Evolutionary conservation across 495 filamentous ascomycete species (phyloP), one percentile per base, ranked within the genome.

Genomic region (Penicillium coffeae): DNA sequence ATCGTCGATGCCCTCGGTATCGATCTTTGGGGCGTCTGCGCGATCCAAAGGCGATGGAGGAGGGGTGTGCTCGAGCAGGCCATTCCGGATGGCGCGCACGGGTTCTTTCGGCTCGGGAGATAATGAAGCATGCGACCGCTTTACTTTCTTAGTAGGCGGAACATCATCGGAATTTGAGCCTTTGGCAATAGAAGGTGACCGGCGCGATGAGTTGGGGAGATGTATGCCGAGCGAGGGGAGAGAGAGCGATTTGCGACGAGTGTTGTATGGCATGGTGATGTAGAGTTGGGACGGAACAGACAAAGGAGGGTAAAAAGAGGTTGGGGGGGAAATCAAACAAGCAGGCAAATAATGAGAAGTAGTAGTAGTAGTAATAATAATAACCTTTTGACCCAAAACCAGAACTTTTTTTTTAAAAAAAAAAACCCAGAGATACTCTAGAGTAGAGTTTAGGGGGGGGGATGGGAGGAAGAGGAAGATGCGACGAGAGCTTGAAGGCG

Each of bases 161-260:
- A 77, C 64, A 55, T 77, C 71, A 45, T 71, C 73, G 34, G 75
- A 61, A 50, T 80, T 73, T 8, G 62, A 32, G 42, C 72, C 64
- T 70, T 81, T 83, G 45, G 73, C 69, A 30, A 71, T 56, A 39
- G 86, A 81, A 54, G 86, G 81, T 58, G 81, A 82, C 65, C 83
- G 82, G 68, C 89, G 81, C 47, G 84, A 82, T 49, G 84, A 80
- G 61, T 86, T 85, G 40, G 90, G 93, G 39, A 98, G 72, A 58
- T 92, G 89, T 52, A 97, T 95, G 63, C 93, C 93, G 54, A 97
- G 80, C 49, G 89, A 91, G 16, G 90, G 88, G 54, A 98, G 77
- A 22, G 93, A 98, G 60, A 98, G 71, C 63, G 90, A 95, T 74
- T 97, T 98, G 69, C 93, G 85, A 71, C 93, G 87, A 52, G 93